phyloP scores from a whole-genome alignment of 2,329 filamentous ascomycete species.

The Shiraia sp. region DNA sequence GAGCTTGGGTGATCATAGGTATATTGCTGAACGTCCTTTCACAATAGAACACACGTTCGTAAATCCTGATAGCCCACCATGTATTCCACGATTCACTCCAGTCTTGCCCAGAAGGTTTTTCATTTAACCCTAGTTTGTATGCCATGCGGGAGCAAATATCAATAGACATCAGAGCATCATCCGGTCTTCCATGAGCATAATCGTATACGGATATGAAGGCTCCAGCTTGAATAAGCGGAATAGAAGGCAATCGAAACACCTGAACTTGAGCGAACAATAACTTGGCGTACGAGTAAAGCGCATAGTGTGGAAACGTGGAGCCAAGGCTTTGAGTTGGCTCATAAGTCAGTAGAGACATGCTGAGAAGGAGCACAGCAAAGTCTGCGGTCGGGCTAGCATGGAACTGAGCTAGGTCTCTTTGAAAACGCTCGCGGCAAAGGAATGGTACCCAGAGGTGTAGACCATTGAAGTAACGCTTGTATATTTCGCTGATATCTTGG shows the following conservation, averaged over 20 bases:
- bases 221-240: constrained; percentile 5
- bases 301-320: neutral
- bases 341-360: constrained; percentile 6
- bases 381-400: constrained; percentile 2
- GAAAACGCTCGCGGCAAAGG: constrained; percentile 3
- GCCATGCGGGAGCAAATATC: too few species aligned
- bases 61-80: constrained; percentile 7
- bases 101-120: constrained; percentile 3
- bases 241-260: too few species aligned
- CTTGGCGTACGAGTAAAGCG: too few species aligned
- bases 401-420: constrained; percentile 3
- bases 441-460: constrained; percentile 8
- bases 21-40: constrained; percentile 2
- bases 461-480: constrained; percentile 6
- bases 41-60: constrained; percentile 9
- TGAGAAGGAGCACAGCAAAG: constrained; percentile 7
- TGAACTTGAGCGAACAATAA: too few species aligned
- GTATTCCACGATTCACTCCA: constrained; percentile 9
- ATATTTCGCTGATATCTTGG: constrained; percentile 1
- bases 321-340: constrained; percentile 1
- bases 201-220: constrained; percentile 4
- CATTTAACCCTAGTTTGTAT: too few species aligned
- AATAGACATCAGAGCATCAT: too few species aligned
- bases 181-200: constrained; percentile 5
- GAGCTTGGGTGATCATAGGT: too few species aligned